Evolutionary conservation across 2,329 filamentous ascomycete genomes (phyloP).

Genomic region (Aplosporella prunicola): DNA sequence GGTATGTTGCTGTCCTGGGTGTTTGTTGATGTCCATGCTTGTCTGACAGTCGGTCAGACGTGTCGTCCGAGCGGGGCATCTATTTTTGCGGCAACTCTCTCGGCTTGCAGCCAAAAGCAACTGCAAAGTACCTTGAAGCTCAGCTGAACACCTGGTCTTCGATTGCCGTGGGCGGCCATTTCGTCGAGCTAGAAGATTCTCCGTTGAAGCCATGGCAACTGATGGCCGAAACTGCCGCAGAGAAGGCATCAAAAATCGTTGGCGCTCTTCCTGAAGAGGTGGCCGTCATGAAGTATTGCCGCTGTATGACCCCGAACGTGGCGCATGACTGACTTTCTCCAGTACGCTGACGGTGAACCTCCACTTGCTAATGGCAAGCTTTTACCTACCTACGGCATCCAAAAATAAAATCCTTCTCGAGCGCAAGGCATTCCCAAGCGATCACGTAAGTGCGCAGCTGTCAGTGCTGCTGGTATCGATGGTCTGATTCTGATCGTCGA

Average conservation of each 20-base stretch:
- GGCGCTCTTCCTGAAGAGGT: slow-evolving; percentile 11
- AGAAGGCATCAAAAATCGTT: slow-evolving; percentile 8
- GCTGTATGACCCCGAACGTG: no score
- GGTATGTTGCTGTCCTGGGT: background rate
- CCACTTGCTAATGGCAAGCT: slow-evolving; percentile 12
- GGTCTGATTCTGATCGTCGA: no score
- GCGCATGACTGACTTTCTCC: no score
- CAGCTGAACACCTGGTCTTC: slow-evolving; percentile 12
- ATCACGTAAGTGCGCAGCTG: no score
- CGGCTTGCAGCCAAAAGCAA: slow-evolving; percentile 10
- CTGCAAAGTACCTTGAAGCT: slow-evolving; percentile 9
- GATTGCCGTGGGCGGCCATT: slow-evolving; percentile 11
- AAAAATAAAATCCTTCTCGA: slow-evolving; percentile 12
- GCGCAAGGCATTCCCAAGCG: slow-evolving; percentile 13
- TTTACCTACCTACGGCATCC: slow-evolving; percentile 8
- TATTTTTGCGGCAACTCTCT: slow-evolving; percentile 14
- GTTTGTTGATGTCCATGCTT: no score
- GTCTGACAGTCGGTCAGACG: background rate
- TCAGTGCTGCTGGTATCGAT: background rate
- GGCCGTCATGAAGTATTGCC: slow-evolving; percentile 13
- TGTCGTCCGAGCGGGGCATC: slow-evolving; percentile 6
- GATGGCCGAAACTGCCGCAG: slow-evolving; percentile 8
- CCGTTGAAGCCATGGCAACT: slow-evolving; percentile 10
- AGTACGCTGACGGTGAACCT: slow-evolving; percentile 11
- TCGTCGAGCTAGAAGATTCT: slow-evolving; percentile 9